Base-by-base conservation (phyloP, 2,329 filamentous ascomycete genomes). In the Trichophaea hybrida region DNA sequence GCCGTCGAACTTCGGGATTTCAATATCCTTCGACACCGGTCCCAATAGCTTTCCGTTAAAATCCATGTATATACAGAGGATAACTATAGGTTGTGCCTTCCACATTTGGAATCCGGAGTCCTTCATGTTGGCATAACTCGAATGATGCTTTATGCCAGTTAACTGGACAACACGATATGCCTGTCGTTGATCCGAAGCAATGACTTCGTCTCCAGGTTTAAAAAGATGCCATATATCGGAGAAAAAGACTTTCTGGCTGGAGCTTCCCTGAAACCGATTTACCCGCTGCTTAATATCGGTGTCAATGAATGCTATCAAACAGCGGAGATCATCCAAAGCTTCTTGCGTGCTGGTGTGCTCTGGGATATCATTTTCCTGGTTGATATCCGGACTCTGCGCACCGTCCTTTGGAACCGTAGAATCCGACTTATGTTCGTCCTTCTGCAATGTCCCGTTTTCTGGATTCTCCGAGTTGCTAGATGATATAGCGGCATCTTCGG, bases 141-240 rank as follows among this genome's bases (percentile, higher is more conserved):
- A 35, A 7, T 35, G 7, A n/a, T 44, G 15, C 43, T 51, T 15
- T 35, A 53, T 52, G 4, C 51, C 58, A 46, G 53, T 59, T 1
- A 68, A 54, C 1, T 50, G 24, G 12, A 70, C 51, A 4, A 72
- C 60, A 1, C 64, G 60, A 38, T 70, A 71, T 1, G 62, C 67
- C 43, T 72, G 70, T n/a, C 58, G 61, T 0, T 50, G 37, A 2
- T 58, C 53, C 2, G 54, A 37, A 12, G 32, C 50, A 8, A 68
- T 52, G 0, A 71, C 66, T 1, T 66, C 43, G 2, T 67, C 61
- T 1, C 69, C 69, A 0, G 68, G 69, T 15, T 64, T 64, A 57
- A 69, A 72, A 7, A 71, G 50, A 34, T 68, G 62, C 68, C 69
- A 70, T 0, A 71, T n/a, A 55, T 72, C 69, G 3, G 58, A 44